Conservation (phyloP, 2,329 filamentous ascomycete species). For the Ophiostoma piceae region DNA sequence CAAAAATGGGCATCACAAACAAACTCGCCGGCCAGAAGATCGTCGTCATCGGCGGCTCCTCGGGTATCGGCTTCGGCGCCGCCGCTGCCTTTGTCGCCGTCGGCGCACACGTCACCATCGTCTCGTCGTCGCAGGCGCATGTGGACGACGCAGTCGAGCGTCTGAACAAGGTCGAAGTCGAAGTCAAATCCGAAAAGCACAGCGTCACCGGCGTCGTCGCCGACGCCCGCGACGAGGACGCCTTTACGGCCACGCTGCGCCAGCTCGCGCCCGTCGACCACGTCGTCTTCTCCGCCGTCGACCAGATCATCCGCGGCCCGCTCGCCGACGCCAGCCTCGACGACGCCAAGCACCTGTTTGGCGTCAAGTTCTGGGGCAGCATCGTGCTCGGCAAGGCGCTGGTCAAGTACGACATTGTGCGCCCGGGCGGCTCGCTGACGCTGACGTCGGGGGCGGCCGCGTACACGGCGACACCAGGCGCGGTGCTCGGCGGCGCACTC, state of each 20-base stretch:
- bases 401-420: conserved; percentile 36
- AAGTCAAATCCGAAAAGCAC: conserved; percentile 14
- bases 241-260: conserved; percentile 33
- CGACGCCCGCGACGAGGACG: conserved; percentile 35
- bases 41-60: conserved; percentile 37
- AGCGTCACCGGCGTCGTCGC: conserved; percentile 31
- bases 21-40: conserved; percentile 36
- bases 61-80: conserved; percentile 39
- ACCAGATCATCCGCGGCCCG: conserved; percentile 37
- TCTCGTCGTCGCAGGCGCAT: conserved; percentile 34
- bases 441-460: conserved; percentile 37
- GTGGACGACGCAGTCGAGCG: conserved; percentile 34
- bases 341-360: conserved; percentile 35
- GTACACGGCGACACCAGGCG: conserved; percentile 32
- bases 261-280: conserved; percentile 37
- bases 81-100: conserved; percentile 36
- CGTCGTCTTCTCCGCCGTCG: conserved; percentile 37
- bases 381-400: conserved; percentile 36
- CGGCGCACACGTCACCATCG: conserved; percentile 35
- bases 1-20: conserved; percentile 29
- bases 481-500: conserved; percentile 34
- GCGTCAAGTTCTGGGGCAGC: conserved; percentile 40
- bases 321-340: conserved; percentile 35
- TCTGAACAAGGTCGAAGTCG: conserved; percentile 26
- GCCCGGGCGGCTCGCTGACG: conserved; percentile 36